Percentiles rank a stretch among this genome's conserved stretches.
phyloP scores from a whole-genome alignment of 1,284 basidiomycete species.

The Tylopilus sp. region DNA sequence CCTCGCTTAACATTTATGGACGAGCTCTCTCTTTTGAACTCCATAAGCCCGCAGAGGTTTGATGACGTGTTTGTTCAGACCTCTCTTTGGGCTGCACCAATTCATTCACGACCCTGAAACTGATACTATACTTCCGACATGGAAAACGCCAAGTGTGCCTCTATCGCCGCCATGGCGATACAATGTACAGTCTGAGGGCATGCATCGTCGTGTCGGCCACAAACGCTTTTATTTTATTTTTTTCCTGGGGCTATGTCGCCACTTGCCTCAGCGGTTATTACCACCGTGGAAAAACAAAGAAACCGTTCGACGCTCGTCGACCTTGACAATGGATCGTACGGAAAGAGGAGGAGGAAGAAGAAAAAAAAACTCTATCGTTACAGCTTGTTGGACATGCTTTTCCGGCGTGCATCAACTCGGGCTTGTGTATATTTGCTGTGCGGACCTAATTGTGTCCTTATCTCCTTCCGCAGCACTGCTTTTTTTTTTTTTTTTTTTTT shows the following conservation, averaged over 20 bases:
- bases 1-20: constrained; percentile 5
- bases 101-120: constrained; percentile 28
- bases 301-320: neutral
- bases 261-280: constrained; percentile 32
- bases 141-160: constrained; percentile 13
- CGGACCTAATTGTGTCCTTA: constrained; percentile 23
- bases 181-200: constrained; percentile 4
- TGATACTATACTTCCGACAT: constrained; percentile 11
- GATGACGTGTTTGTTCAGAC: constrained; percentile 14
- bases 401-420: constrained; percentile 30
- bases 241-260: constrained; percentile 14
- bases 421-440: constrained; percentile 16
- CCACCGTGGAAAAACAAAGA: constrained; percentile 13
- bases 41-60: constrained; percentile 12
- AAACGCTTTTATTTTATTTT: too few species aligned
- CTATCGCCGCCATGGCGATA: constrained; percentile 31
- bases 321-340: too few species aligned
- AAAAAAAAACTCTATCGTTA: constrained; percentile 16
- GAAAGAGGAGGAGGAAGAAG: neutral
- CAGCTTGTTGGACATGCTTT: constrained; percentile 25
- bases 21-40: neutral
- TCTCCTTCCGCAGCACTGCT: constrained; percentile 24
- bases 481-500: constrained; percentile 10
- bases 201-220: constrained; percentile 4
- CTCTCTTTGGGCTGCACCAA: constrained; percentile 11